Percentiles rank a stretch among this genome's conserved stretches.
Conservation (phyloP, 306 rosid genomes). For the Senna tora region DNA sequence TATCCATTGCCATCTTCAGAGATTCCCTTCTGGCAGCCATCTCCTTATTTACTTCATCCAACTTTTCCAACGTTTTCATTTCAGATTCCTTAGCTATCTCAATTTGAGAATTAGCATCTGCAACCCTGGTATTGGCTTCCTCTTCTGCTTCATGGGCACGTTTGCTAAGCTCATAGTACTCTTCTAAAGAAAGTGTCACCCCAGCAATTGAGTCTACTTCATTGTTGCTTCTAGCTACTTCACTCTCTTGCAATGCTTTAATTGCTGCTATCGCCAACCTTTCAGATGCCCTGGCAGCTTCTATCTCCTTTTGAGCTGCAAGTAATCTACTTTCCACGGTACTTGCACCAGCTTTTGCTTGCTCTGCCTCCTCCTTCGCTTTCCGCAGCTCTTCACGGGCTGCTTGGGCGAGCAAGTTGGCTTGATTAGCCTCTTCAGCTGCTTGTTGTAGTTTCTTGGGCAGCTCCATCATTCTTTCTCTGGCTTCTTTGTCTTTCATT, state of each 20-base stretch:
- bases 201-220: constrained; percentile 62
- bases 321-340: constrained; percentile 84
- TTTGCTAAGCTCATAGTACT: constrained; percentile 95
- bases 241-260: constrained; percentile 94
- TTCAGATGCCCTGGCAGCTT: constrained; percentile 96
- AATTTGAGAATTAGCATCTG: constrained; percentile 73
- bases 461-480: constrained; percentile 71
- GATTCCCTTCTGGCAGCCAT: constrained; percentile 77
- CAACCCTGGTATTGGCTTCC: constrained; percentile 77
- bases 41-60: constrained; percentile 80
- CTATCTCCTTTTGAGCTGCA: constrained; percentile 92
- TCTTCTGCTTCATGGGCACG: constrained; percentile 95
- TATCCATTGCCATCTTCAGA: constrained; percentile 78
- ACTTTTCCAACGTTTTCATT: constrained; percentile 69
- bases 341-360: constrained; percentile 92
- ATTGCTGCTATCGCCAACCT: constrained; percentile 86
- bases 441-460: constrained; percentile 82
- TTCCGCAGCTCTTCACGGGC: constrained; percentile 77
- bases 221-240: constrained; percentile 56
- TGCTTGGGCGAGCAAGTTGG: constrained; percentile 70
- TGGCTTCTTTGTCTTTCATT: constrained; percentile 93
- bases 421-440: constrained; percentile 84
- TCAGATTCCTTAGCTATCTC: constrained; percentile 85
- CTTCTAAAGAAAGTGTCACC: constrained; percentile 83
- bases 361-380: constrained; percentile 82